phyloP scores from a whole-genome alignment of 78 protist species.

The Dictyostelium brefeldianum region DNA sequence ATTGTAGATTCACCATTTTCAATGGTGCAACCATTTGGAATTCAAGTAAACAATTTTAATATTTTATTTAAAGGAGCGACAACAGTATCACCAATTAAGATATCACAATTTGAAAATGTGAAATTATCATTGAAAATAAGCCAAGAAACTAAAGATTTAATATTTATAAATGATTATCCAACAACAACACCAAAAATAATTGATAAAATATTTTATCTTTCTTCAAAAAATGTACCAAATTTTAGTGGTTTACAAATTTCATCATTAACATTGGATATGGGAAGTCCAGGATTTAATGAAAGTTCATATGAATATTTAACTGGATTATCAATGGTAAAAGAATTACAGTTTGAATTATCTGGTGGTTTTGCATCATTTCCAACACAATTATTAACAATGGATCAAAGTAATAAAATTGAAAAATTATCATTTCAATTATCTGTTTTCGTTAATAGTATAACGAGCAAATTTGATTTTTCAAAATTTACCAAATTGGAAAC shows the following conservation, averaged over 20 bases:
- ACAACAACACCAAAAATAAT: background rate
- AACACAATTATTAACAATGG: background rate
- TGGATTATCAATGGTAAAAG: background rate
- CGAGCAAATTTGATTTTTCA: background rate
- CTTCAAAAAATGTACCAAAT: background rate
- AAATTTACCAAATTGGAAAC: background rate
- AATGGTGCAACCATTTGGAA: background rate
- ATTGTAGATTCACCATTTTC: background rate
- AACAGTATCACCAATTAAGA: background rate
- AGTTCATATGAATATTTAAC: background rate
- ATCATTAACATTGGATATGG: background rate
- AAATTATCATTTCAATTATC: background rate
- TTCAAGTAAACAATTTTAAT: background rate
- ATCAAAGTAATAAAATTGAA: background rate
- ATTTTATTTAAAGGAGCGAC: background rate
- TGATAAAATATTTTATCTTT: background rate
- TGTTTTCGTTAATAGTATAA: background rate
- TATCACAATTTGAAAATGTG: background rate
- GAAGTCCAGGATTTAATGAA: background rate
- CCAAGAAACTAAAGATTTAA: background rate
- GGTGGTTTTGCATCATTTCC: background rate
- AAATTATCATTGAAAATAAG: too few relatives aligned
- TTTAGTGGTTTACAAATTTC: background rate
- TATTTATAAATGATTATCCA: background rate
- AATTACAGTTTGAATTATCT: background rate